Base-by-base conservation (phyloP, 176 grass and related monocot species). In the Aegilops tauschii region DNA sequence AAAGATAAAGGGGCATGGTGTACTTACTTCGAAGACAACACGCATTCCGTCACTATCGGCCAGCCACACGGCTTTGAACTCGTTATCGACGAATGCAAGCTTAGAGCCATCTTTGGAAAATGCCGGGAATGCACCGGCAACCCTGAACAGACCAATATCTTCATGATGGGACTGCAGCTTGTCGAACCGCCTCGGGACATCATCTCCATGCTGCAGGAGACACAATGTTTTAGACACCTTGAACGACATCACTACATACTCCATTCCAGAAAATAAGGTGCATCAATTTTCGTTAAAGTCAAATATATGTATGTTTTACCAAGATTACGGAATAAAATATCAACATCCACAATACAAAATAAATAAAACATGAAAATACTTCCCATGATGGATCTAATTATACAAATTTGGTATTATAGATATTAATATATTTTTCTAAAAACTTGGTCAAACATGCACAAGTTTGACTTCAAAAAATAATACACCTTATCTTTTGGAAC, bases 21-120 rank as follows among this genome's bases (percentile, higher is more conserved):
- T 1, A 31, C 59, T 62, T 64, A 65, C 71, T 61, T 65, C 18
- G 11, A 76, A 84, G 58, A 76, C 82, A 6, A 84, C 39, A 65
- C 82, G 28, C 28, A 76, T 13, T 3, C 39, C 82, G 7, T 84
- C 14, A 2, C 59, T 65, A 83, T 83, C 68, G 1, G 71, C 70
- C 28, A 76, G 11, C 58, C 70, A 65, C 10, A 32, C 18, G 28
- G 23, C 27, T 49, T 84, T 64, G 7, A 84, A 76, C 8, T 85
- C 40, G 2, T 76, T 82, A 23, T 82, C 80, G 17, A 56, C 52
- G 5, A 56, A 56, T 56, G 52, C 52, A 56, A 34, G 58, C 39
- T 84, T 76, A 25, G 82, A 84, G 3, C 54, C 70, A 25, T 75
- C 56, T 64, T 84, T 32, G 18, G 56, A 75, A 75, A 84, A 84